Evolutionary conservation across 2,329 filamentous ascomycete species (phyloP).

Genomic region (Trichoderma koningiopsis): DNA sequence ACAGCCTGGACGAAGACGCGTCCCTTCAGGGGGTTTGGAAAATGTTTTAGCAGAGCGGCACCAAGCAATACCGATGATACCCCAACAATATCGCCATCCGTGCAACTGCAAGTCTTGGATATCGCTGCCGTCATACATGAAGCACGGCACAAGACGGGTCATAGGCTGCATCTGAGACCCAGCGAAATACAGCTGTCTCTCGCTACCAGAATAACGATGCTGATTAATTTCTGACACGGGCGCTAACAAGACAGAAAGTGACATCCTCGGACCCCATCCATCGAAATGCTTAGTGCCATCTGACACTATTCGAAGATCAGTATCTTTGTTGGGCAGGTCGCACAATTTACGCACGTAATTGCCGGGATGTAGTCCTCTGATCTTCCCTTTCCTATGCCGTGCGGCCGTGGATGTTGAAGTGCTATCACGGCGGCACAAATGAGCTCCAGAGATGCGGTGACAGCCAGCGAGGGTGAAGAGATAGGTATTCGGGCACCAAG

Average conservation of each 20-base stretch:
- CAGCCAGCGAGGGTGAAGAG: too few species aligned
- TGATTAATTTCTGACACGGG: slow-evolving; percentile 16
- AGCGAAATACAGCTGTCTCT: slow-evolving; percentile 18
- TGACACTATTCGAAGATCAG: neutral
- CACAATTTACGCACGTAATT: neutral
- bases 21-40: neutral
- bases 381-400: neutral
- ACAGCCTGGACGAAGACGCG: slow-evolving; percentile 18
- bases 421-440: neutral
- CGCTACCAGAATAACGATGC: neutral
- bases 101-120: slow-evolving; percentile 8
- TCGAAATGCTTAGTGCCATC: neutral
- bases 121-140: neutral
- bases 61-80: neutral
- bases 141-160: neutral
- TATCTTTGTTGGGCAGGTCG: neutral
- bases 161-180: slow-evolving; percentile 1
- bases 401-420: neutral
- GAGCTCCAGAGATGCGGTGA: neutral
- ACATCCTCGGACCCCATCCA: neutral
- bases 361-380: neutral
- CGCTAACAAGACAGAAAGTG: slow-evolving; percentile 5
- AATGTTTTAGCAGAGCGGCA: neutral
- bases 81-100: neutral
- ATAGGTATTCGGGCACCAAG: neutral